Evolutionary conservation across 495 filamentous ascomycete genomes (phyloP).

Genomic region (Evansstolkia leycettana): DNA sequence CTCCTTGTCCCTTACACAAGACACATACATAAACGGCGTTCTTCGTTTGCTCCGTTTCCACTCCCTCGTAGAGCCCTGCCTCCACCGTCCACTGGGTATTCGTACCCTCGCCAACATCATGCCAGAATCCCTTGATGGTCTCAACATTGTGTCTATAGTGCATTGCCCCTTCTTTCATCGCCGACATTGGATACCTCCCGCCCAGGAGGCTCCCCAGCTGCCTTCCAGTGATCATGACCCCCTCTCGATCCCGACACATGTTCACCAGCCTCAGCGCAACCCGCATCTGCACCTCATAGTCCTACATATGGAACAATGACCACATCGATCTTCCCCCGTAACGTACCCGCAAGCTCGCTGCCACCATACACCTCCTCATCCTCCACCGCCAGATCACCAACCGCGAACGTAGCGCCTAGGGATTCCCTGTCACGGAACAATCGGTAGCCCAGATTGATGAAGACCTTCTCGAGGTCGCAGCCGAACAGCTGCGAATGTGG

Average conservation of each 20-base stretch:
- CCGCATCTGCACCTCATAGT: conserved; percentile 22
- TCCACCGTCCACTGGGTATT: conserved; percentile 29
- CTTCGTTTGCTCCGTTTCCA: conserved; percentile 6
- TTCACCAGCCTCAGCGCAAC: conserved; percentile 20
- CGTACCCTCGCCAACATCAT: conserved; percentile 27
- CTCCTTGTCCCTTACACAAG: no score
- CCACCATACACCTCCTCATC: no score
- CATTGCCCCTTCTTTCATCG: conserved; percentile 4
- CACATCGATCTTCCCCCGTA: no score
- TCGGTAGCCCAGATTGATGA: conserved; percentile 38
- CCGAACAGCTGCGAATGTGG: conserved; percentile 28
- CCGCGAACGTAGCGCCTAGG: conserved; percentile 9
- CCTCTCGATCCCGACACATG: conserved; percentile 18
- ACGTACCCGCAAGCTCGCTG: no score
- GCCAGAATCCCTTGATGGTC: conserved; percentile 33
- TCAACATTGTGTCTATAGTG: conserved; percentile 29
- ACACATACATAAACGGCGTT: no score
- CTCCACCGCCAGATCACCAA: conserved; percentile 18
- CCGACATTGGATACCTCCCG: conserved; percentile 11
- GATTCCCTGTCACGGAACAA: conserved; percentile 35
- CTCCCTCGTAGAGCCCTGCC: conserved; percentile 6
- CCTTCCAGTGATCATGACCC: conserved; percentile 28
- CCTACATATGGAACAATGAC: conserved; percentile 35
- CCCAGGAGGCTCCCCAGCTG: conserved; percentile 25
- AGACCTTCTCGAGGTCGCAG: conserved; percentile 33